A percentile compares a stretch with the other conserved stretches of the same genome.
These are phyloP conservation scores for Ganoderma resinaceum DNA, from an alignment of 1,284 basidiomycete genomes.

Conservation along the genomic window DNA sequence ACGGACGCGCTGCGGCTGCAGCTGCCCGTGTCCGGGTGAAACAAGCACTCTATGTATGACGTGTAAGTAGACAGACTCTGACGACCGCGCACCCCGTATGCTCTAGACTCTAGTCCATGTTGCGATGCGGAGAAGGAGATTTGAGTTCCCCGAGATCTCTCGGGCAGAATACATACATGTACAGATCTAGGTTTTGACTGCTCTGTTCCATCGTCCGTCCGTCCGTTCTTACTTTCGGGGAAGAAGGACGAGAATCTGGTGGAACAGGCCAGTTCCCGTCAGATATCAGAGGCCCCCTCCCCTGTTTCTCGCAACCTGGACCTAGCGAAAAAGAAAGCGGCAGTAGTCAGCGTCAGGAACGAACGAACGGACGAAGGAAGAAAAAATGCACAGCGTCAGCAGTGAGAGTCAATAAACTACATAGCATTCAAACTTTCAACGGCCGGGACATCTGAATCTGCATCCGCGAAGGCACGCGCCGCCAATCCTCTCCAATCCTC, in stretches of 20 bases:
- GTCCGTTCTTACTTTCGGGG: neutral
- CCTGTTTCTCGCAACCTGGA: neutral
- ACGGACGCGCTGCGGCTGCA: neutral
- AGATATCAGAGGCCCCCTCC: neutral
- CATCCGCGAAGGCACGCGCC: neutral
- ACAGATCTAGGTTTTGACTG: neutral
- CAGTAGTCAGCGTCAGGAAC: constrained; percentile 3
- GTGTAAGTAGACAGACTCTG: neutral
- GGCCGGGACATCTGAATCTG: neutral
- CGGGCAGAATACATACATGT: neutral
- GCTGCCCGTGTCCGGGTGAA: neutral
- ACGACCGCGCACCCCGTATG: neutral
- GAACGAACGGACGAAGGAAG: neutral
- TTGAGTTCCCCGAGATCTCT: neutral
- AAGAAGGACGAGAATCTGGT: neutral
- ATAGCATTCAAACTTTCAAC: neutral
- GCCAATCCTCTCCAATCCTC: neutral
- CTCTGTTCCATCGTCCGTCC: neutral
- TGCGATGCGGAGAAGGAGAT: neutral
- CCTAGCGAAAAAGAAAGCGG: constrained; percentile 1
- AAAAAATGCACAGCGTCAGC: neutral
- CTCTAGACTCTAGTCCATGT: neutral
- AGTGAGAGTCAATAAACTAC: neutral
- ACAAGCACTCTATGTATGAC: neutral
- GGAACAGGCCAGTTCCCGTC: too few relatives aligned